A percentile compares a stretch with the other conserved stretches of the same genome.
Evolutionary conservation across 108 stramenopile genomes (phyloP).

Genomic region (Stephanodiscus minutulus): DNA sequence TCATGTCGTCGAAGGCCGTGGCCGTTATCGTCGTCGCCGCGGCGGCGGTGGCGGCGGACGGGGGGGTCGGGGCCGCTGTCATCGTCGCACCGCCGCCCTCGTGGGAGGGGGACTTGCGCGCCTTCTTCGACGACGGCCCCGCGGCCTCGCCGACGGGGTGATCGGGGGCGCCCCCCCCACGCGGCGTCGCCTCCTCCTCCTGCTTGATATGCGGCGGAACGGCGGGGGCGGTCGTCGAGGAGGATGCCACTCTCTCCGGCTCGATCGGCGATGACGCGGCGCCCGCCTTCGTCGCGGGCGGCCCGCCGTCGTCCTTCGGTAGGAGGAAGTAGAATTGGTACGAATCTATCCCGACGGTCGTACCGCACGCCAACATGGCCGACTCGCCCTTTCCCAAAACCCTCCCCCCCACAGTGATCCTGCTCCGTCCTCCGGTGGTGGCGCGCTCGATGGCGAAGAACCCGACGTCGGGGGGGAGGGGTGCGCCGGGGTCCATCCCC

Average conservation of each 20-base stretch:
- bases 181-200: too few relatives aligned
- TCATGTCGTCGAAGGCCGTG: slow-evolving; percentile 1
- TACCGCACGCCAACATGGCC: slow-evolving; percentile 28
- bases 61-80: background rate
- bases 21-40: background rate
- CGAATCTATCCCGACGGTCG: slow-evolving; percentile 15
- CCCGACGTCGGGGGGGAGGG: slow-evolving; percentile 45
- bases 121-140: background rate
- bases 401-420: slow-evolving; percentile 39
- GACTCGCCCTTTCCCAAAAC: slow-evolving; percentile 14
- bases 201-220: too few relatives aligned
- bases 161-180: too few relatives aligned
- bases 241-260: background rate
- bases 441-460: slow-evolving; percentile 72
- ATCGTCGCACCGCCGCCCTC: background rate
- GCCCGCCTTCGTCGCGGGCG: slow-evolving; percentile 14
- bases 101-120: background rate
- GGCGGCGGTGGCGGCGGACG: background rate
- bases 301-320: slow-evolving; percentile 1
- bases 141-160: too few relatives aligned
- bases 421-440: slow-evolving; percentile 45
- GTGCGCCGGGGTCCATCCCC: slow-evolving; percentile 9
- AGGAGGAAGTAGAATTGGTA: slow-evolving; percentile 34
- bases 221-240: too few relatives aligned
- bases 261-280: background rate